Conservation (phyloP, 2,329 filamentous ascomycete species). For the Delphinella strobiligena region DNA sequence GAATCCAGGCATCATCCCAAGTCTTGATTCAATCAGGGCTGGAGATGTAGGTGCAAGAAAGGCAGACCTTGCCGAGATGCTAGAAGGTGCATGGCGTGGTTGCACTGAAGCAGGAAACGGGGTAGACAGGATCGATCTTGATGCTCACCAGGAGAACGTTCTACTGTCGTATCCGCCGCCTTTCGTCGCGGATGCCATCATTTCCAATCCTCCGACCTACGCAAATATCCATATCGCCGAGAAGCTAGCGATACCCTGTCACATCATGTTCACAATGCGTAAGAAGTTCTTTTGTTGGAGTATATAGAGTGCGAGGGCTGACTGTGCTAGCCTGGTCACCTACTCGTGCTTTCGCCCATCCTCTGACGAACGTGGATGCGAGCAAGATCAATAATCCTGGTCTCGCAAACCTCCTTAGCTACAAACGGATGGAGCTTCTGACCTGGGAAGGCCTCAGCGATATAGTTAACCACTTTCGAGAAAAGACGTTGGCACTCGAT, state of each 20-base stretch:
- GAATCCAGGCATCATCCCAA: constrained; percentile 75
- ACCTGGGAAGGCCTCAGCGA: constrained; percentile 62
- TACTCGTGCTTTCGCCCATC: constrained; percentile 75
- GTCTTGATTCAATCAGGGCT: constrained; percentile 60
- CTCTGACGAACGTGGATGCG: constrained; percentile 68
- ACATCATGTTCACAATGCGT: constrained; percentile 90
- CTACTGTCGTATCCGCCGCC: constrained; percentile 35
- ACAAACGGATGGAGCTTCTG: constrained; percentile 78
- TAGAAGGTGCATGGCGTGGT: constrained; percentile 78
- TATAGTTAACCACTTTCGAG: constrained; percentile 9
- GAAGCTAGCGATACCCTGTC: constrained; percentile 60
- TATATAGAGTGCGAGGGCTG: too few relatives aligned
- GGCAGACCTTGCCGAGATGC: constrained; percentile 62
- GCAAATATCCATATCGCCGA: constrained; percentile 66
- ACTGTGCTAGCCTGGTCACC: constrained; percentile 76
- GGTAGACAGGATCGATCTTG: constrained; percentile 20
- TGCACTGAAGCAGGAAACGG: constrained; percentile 72
- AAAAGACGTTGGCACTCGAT: constrained; percentile 8
- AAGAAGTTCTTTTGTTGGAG: too few relatives aligned
- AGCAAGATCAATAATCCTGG: constrained; percentile 57
- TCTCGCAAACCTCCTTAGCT: constrained; percentile 74
- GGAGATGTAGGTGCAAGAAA: constrained; percentile 67
- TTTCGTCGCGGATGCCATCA: constrained; percentile 75
- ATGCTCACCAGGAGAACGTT: constrained; percentile 26
- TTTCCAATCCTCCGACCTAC: constrained; percentile 68